These are phyloP conservation scores for Pezizomycotina sp. DNA, from an alignment of 2,329 filamentous ascomycete species.

Conservation along the genomic window DNA sequence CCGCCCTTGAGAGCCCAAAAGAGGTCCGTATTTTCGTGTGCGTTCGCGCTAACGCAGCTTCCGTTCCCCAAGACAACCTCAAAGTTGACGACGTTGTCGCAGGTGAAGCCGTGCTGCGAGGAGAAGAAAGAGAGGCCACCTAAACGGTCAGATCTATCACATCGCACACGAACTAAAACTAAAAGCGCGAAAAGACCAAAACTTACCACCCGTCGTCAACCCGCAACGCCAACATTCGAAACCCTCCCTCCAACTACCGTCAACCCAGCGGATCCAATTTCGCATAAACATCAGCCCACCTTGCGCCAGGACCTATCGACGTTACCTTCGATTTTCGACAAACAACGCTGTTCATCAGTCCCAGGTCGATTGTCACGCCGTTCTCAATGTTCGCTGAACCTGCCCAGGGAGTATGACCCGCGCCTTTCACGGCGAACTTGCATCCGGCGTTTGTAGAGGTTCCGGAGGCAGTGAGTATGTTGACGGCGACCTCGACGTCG, in stretches of 20 bases:
- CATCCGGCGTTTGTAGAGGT: too few species aligned
- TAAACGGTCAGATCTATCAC: constrained; percentile 9
- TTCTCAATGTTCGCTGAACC: constrained; percentile 31
- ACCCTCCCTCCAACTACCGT: constrained; percentile 34
- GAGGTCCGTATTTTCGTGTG: constrained; percentile 31
- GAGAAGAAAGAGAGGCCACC: constrained; percentile 37
- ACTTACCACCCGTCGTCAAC: constrained; percentile 31
- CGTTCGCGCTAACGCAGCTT: constrained; percentile 31
- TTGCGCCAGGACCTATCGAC: constrained; percentile 34
- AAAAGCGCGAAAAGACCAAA: background rate
- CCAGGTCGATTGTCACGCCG: constrained; percentile 28
- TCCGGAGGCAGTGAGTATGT: background rate
- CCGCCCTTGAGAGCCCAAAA: constrained; percentile 30
- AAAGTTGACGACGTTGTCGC: constrained; percentile 35
- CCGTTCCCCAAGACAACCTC: constrained; percentile 37
- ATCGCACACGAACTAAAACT: background rate
- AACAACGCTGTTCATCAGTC: background rate
- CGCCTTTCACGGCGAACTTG: constrained; percentile 32
- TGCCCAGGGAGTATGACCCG: constrained; percentile 31
- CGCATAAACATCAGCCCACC: constrained; percentile 34
- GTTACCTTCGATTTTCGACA: too few species aligned
- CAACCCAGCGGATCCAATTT: constrained; percentile 30
- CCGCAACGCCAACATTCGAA: constrained; percentile 32
- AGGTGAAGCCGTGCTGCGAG: constrained; percentile 33
- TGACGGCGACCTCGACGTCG: background rate